phyloP scores from a whole-genome alignment of 2,329 filamentous ascomycete species.

The Fusarium robinianum region DNA sequence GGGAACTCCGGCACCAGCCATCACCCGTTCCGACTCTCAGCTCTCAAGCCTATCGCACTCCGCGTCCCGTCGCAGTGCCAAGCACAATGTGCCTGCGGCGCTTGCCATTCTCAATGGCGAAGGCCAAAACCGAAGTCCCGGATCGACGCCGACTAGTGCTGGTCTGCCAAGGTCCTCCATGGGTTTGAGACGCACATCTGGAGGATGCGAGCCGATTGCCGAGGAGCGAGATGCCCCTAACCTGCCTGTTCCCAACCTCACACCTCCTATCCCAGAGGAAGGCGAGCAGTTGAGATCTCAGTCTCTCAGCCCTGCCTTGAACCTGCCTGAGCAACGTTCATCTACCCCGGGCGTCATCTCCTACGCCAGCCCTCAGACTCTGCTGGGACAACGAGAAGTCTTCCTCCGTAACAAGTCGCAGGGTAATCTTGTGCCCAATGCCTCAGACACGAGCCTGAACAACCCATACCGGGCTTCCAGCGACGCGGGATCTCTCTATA shows the following conservation, averaged over 20 bases:
- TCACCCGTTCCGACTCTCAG: slow-evolving; percentile 39
- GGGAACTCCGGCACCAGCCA: slow-evolving; percentile 45
- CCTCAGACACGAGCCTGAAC: slow-evolving; percentile 35
- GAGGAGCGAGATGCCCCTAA: slow-evolving; percentile 45
- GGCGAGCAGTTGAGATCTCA: slow-evolving; percentile 9
- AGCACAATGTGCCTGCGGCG: slow-evolving; percentile 32
- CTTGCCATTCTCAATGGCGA: slow-evolving; percentile 35
- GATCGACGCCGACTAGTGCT: slow-evolving; percentile 24
- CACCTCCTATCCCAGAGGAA: too few species aligned
- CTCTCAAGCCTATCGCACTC: slow-evolving; percentile 30
- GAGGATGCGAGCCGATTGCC: slow-evolving; percentile 47
- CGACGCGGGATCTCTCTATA: slow-evolving; percentile 49
- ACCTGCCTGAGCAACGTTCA: slow-evolving; percentile 34
- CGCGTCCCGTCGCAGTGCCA: slow-evolving; percentile 21
- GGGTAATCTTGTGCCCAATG: slow-evolving; percentile 42
- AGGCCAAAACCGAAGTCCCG: slow-evolving; percentile 28
- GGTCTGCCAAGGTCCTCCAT: slow-evolving; percentile 29
- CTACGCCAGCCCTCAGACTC: slow-evolving; percentile 57
- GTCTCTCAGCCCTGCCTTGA: slow-evolving; percentile 28
- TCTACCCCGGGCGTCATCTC: slow-evolving; percentile 54
- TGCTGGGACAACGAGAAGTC: slow-evolving; percentile 60
- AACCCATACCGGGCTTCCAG: slow-evolving; percentile 40
- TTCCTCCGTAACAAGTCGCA: slow-evolving; percentile 58
- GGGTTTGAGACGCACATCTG: slow-evolving; percentile 35
- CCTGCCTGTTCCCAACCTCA: slow-evolving; percentile 22